Conservation (phyloP, 371 early-diverging fungal species). For the Mucor irregularis region DNA sequence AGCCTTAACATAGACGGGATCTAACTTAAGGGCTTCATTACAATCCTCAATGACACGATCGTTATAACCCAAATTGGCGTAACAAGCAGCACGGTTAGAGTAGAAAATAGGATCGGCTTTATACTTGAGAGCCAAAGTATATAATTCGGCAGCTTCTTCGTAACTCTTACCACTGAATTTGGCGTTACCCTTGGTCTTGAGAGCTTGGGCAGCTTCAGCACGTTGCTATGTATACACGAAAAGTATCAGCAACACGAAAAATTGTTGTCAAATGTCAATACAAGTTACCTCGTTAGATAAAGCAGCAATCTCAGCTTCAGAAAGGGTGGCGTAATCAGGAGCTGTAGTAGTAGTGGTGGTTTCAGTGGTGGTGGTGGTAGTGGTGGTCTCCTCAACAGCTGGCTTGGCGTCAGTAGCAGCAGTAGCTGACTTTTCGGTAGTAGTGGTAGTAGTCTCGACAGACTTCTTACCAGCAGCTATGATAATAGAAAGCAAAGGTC, state of each 20-base stretch:
- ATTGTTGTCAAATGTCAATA: not conserved
- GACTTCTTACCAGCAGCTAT: not conserved
- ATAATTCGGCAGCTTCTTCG: conserved; percentile 82
- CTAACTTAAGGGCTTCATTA: conserved; percentile 69
- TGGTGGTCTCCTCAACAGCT: conserved; percentile 6
- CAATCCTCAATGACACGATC: conserved; percentile 77
- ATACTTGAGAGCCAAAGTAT: conserved; percentile 86
- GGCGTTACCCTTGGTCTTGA: conserved; percentile 89
- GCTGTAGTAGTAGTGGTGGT: conserved; percentile 20
- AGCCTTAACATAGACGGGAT: conserved; percentile 82
- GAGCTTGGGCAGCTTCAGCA: conserved; percentile 64
- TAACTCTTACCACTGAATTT: conserved; percentile 82
- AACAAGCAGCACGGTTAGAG: conserved; percentile 95
- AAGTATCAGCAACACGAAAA: not conserved
- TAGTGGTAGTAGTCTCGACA: conserved; percentile 7
- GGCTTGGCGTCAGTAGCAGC: conserved; percentile 17
- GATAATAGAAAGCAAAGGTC: not conserved
- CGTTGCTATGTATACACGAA: conserved; percentile 57
- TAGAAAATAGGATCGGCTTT: conserved; percentile 82
- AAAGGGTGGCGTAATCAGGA: conserved; percentile 52
- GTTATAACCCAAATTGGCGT: conserved; percentile 69
- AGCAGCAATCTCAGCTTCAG: conserved; percentile 58
- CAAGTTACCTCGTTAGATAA: conserved; percentile 51
- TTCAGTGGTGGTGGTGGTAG: conserved; percentile 18
- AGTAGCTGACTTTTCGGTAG: conserved; percentile 7